Base-by-base conservation (phyloP, 2,329 filamentous ascomycete genomes). In the Hymenoscyphus albidus region DNA sequence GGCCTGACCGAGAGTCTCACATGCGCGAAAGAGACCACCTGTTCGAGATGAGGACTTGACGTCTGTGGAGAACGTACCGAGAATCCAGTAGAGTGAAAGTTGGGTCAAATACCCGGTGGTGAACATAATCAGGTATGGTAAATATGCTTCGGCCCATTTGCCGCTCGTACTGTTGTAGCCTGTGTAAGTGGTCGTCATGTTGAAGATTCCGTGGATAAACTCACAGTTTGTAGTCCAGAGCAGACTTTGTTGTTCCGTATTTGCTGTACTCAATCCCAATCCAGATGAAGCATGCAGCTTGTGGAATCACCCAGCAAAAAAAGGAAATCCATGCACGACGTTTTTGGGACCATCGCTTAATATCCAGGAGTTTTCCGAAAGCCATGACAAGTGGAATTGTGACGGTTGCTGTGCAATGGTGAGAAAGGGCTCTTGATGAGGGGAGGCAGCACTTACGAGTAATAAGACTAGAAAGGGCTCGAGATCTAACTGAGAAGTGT, bases 401-500 rank as follows among this genome's bases (percentile, higher is more conserved):
- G 18, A 68, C 44, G 12, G 65, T 62, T 57, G 66, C 56, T 58
- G 9, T 12, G 32, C 3, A 40, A 22, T 5, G 1, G 48, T 54
- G 18, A 54, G 18, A 14, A 27, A 54, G 2, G 27, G 1, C 2
- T 12, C 12, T 18, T 2, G n/a, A 3, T 9, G n/a, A 12, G 5
- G 44, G 5, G 12, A 3, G 6, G 18, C 2, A 6, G 16, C 2
- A 70, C 70, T 68, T 70, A 70, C 74, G 74, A 31, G 71, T 70
- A 31, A 76, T 68, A 3, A 76, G 73, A 14, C 75, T 72, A 2
- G 75, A 76, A 5, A 92, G 78, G 0, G 89, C 88, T 54, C 89
- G 81, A 1, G 88, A 80, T 2, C 89, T 83, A 2, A 92, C 89
- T 1, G 82, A 83, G 72, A 92, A 91, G 85, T 87, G 92, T 14